phyloP scores from a whole-genome alignment of 2,329 filamentous ascomycete genomes.

The Botrytis squamosa region DNA sequence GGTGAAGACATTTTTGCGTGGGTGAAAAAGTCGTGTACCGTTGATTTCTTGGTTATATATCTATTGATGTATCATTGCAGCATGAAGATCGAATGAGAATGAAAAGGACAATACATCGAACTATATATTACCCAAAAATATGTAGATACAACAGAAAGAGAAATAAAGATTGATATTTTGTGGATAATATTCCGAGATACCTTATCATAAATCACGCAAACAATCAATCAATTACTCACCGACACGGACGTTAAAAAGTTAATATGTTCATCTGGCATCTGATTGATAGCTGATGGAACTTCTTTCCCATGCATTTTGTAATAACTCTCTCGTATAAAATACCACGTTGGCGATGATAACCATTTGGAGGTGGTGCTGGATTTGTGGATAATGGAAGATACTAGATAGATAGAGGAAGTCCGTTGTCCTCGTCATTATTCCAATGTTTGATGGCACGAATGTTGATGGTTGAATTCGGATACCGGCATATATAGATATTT shows the following conservation, averaged over 20 bases:
- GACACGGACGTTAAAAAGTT: neutral
- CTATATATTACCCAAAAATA: neutral
- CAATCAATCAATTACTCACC: neutral
- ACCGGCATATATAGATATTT: neutral
- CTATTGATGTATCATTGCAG: neutral
- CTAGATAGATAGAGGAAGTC: neutral
- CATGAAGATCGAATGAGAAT: neutral
- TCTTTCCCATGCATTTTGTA: neutral
- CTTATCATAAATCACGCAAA: neutral
- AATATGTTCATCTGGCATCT: neutral
- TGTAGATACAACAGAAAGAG: neutral
- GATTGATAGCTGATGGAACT: neutral
- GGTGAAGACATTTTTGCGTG: neutral
- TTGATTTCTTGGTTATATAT: neutral
- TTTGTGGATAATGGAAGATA: neutral
- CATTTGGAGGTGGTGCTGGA: neutral
- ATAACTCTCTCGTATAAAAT: too few relatives aligned
- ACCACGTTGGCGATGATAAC: neutral
- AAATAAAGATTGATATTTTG: neutral
- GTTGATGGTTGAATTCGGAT: neutral
- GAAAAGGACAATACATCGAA: neutral
- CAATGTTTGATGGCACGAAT: neutral
- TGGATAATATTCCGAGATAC: neutral
- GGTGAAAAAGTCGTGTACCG: neutral
- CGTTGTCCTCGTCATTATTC: neutral